These are phyloP conservation scores for Phaeosphaeriaceae sp. DNA, from an alignment of 2,329 filamentous ascomycete species.

Conservation along the genomic window DNA sequence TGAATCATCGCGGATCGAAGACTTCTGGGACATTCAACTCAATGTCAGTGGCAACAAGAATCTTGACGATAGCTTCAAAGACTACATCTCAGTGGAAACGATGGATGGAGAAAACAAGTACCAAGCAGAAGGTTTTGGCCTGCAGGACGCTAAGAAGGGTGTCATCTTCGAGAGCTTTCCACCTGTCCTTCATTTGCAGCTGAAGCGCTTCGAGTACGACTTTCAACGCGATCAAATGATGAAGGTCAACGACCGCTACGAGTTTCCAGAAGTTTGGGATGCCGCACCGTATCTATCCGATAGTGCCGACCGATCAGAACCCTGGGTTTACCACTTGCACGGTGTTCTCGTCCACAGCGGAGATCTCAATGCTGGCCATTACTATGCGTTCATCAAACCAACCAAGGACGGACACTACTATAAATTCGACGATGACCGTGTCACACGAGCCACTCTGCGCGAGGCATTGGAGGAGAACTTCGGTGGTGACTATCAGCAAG, in stretches of 20 bases:
- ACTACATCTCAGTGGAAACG: slow-evolving; percentile 96
- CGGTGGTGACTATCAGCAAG: slow-evolving; percentile 79
- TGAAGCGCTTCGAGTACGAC: slow-evolving; percentile 98
- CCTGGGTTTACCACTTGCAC: slow-evolving; percentile 91
- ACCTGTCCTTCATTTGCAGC: slow-evolving; percentile 89
- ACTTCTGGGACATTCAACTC: slow-evolving; percentile 98
- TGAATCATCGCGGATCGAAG: slow-evolving; percentile 92
- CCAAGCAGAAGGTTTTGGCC: slow-evolving; percentile 86
- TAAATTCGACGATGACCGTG: slow-evolving; percentile 95
- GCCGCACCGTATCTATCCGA: slow-evolving; percentile 86
- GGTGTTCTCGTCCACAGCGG: slow-evolving; percentile 96
- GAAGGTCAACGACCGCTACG: slow-evolving; percentile 95
- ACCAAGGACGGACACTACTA: slow-evolving; percentile 94
- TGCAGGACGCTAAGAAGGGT: slow-evolving; percentile 96
- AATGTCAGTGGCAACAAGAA: slow-evolving; percentile 95
- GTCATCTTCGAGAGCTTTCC: slow-evolving; percentile 97
- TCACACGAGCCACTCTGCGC: slow-evolving; percentile 89
- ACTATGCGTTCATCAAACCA: slow-evolving; percentile 94
- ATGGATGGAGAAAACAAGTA: slow-evolving; percentile 99
- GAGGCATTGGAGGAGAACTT: slow-evolving; percentile 97
- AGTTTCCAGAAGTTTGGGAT: slow-evolving; percentile 85
- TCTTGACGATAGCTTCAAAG: slow-evolving; percentile 90
- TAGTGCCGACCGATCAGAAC: slow-evolving; percentile 83
- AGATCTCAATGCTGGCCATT: slow-evolving; percentile 95
- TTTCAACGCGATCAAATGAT: slow-evolving; percentile 96